These are phyloP conservation scores for Beauveria medogensis DNA, from an alignment of 2,329 filamentous ascomycete genomes.

Conservation along the genomic window DNA sequence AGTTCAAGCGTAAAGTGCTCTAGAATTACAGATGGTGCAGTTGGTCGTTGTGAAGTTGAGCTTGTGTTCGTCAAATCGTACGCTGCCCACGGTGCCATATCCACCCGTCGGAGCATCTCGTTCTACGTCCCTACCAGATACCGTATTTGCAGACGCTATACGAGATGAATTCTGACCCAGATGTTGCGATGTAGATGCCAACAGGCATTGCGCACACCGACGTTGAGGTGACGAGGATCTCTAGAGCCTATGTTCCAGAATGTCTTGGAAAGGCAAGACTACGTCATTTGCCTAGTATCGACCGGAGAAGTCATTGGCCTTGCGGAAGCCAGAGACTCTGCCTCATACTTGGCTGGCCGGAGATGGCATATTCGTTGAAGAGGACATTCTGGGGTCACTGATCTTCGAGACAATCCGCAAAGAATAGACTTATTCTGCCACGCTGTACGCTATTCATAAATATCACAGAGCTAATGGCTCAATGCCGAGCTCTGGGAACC, in stretches of 20 bases:
- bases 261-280: constrained; percentile 43
- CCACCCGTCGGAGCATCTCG: constrained; percentile 33
- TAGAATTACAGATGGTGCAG: not conserved
- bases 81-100: constrained; percentile 28
- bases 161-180: constrained; percentile 41
- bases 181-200: constrained; percentile 48
- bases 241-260: constrained; percentile 33
- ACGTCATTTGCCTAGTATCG: constrained; percentile 33
- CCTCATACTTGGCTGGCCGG: constrained; percentile 36
- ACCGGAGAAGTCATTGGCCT: constrained; percentile 34
- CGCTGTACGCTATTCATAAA: not conserved
- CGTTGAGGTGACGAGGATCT: constrained; percentile 28
- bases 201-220: constrained; percentile 28
- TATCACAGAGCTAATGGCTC: not conserved
- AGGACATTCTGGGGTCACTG: constrained; percentile 34
- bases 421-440: constrained; percentile 7
- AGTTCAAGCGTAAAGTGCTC: too few species aligned
- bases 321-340: constrained; percentile 29
- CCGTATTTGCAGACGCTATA: constrained; percentile 40
- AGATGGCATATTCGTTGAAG: constrained; percentile 45
- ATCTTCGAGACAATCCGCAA: constrained; percentile 9
- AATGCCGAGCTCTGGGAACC: not conserved
- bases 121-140: constrained; percentile 37
- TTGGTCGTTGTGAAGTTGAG: not conserved
- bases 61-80: constrained; percentile 32